phyloP scores from a whole-genome alignment of 108 stramenopile species.

The Cyclotella sp. region DNA sequence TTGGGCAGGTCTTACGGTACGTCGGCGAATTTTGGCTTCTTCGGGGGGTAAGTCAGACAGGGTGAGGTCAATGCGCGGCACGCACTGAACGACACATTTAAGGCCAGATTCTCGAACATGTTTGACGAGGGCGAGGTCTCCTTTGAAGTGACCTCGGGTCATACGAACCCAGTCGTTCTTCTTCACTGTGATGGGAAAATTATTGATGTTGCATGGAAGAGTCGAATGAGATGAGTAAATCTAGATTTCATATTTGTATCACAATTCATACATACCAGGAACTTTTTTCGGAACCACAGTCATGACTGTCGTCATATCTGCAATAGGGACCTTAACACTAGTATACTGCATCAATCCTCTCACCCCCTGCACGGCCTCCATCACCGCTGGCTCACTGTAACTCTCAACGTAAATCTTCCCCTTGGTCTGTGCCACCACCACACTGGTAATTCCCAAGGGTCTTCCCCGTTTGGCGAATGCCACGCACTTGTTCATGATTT shows the following conservation, averaged over 20 bases:
- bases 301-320: conserved; percentile 97
- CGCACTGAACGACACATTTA: conserved; percentile 91
- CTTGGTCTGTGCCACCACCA: conserved; percentile 87
- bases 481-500: conserved; percentile 96
- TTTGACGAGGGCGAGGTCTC: conserved; percentile 93
- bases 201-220: background rate
- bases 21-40: conserved; percentile 79
- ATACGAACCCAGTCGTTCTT: conserved; percentile 96
- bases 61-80: conserved; percentile 93
- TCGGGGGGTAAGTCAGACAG: conserved; percentile 76
- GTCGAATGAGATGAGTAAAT: background rate
- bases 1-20: conserved; percentile 89
- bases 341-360: conserved; percentile 84
- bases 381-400: conserved; percentile 88
- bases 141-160: conserved; percentile 94
- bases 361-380: conserved; percentile 91
- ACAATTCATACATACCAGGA: conserved; percentile 65
- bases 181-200: conserved; percentile 60
- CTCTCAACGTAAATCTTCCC: conserved; percentile 96
- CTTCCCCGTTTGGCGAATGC: conserved; percentile 81
- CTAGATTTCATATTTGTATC: background rate
- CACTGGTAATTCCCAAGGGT: conserved; percentile 86
- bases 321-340: conserved; percentile 88
- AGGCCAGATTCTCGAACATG: conserved; percentile 91
- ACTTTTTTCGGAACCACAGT: conserved; percentile 88